Percentiles rank a stretch among this genome's conserved stretches.
These are phyloP conservation scores for Crithidia sp. DNA, from an alignment of 208 protist genomes.

Conservation along the genomic window DNA sequence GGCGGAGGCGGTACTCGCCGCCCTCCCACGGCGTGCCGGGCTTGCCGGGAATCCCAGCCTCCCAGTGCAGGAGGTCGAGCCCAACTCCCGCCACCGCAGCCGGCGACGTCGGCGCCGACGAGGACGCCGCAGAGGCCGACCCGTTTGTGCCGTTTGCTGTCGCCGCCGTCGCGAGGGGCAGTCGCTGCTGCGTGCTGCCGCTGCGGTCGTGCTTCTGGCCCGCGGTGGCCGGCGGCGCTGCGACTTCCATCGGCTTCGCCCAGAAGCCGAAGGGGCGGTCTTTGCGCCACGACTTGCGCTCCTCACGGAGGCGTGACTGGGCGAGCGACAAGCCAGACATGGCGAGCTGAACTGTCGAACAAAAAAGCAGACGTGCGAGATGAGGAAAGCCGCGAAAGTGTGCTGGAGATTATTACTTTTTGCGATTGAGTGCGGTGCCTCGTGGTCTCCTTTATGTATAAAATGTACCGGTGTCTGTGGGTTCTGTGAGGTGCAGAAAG, in stretches of 20 bases:
- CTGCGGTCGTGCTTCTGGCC: slow-evolving; percentile 18
- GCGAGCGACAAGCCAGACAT: slow-evolving; percentile 86
- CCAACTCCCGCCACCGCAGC: slow-evolving; percentile 19
- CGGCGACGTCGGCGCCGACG: slow-evolving; percentile 21
- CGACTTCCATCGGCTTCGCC: slow-evolving; percentile 70
- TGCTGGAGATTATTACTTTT: too few species aligned
- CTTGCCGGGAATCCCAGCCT: slow-evolving; percentile 98
- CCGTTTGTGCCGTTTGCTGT: not conserved
- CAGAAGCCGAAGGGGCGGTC: slow-evolving; percentile 90
- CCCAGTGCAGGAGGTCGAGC: slow-evolving; percentile 96
- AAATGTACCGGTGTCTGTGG: too few species aligned
- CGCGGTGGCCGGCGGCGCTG: not conserved
- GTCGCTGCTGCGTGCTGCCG: slow-evolving; percentile 10
- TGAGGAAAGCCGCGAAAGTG: too few species aligned
- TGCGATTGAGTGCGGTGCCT: too few species aligned
- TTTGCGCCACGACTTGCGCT: slow-evolving; percentile 87
- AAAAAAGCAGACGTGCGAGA: too few species aligned
- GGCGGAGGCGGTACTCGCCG: slow-evolving; percentile 93
- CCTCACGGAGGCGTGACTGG: slow-evolving; percentile 83
- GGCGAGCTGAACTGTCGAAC: too few species aligned
- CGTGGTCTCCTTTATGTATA: too few species aligned
- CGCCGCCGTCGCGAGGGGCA: not conserved
- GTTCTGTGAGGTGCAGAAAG: too few species aligned
- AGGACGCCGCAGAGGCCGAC: not conserved
- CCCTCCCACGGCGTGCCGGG: slow-evolving; percentile 96